Evolutionary conservation across 2,329 filamentous ascomycete species (phyloP).

Genomic region (Diaporthe citriasiana): DNA sequence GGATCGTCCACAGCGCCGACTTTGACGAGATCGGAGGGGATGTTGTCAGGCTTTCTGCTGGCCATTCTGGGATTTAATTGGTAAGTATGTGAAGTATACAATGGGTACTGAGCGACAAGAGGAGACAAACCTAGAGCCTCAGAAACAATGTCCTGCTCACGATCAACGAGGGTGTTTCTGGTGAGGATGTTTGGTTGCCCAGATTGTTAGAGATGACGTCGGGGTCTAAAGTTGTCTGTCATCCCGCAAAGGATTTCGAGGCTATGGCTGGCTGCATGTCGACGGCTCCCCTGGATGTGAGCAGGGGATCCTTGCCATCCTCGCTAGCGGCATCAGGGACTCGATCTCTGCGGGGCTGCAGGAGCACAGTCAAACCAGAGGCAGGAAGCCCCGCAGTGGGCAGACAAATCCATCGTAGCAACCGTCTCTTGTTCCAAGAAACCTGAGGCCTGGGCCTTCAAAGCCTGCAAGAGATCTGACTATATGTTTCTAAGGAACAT

Average conservation of each 20-base stretch:
- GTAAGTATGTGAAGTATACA: background rate
- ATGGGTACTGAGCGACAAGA: background rate
- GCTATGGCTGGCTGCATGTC: background rate
- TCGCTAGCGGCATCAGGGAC: background rate
- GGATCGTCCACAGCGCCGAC: constrained; percentile 1
- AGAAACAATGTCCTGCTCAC: constrained; percentile 8
- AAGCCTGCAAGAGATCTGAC: too few relatives aligned
- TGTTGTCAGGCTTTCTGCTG: constrained; percentile 17
- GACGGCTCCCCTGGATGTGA: background rate
- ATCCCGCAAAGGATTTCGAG: constrained; percentile 16
- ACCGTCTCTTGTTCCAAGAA: background rate
- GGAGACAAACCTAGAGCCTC: constrained; percentile 17
- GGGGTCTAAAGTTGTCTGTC: constrained; percentile 1
- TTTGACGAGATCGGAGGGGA: background rate
- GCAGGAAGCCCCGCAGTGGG: background rate
- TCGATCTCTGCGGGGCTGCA: background rate
- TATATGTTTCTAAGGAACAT: too few relatives aligned
- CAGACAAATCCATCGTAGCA: too few relatives aligned
- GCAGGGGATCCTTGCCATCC: background rate
- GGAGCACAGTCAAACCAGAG: background rate
- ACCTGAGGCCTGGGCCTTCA: background rate
- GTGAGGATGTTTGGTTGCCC: constrained; percentile 10
- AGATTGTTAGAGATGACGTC: constrained; percentile 16
- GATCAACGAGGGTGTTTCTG: background rate
- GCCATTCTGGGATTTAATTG: constrained; percentile 11